Evolutionary conservation across 768 basidiomycete species (phyloP).

Genomic region (Pisolithus orientalis): DNA sequence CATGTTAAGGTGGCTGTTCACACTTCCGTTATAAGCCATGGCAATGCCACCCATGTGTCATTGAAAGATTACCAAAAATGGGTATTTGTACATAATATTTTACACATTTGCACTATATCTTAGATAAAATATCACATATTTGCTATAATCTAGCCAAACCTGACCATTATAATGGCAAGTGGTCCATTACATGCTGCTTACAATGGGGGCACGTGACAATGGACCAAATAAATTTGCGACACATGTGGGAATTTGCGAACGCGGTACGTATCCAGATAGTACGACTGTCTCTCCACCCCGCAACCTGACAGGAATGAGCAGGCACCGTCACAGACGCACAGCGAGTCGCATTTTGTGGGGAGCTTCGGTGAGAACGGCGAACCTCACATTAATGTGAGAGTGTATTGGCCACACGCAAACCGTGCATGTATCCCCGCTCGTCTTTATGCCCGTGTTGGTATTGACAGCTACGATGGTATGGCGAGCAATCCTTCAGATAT

Average conservation of each 20-base stretch:
- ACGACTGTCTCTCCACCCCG: conserved; percentile 10
- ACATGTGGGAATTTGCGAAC: conserved; percentile 50
- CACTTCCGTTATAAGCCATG: too few species aligned
- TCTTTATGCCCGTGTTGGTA: neutral
- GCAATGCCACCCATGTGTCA: too few species aligned
- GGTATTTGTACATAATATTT: too few species aligned
- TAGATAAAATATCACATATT: too few species aligned
- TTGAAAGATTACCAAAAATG: too few species aligned
- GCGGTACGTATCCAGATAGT: conserved; percentile 31
- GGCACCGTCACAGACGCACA: conserved; percentile 36
- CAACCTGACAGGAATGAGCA: conserved; percentile 13
- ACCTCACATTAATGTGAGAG: conserved; percentile 52
- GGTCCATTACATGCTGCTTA: too few species aligned
- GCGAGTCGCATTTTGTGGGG: conserved; percentile 53
- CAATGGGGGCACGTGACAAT: too few species aligned
- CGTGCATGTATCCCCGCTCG: conserved; percentile 35
- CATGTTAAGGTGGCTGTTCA: too few species aligned
- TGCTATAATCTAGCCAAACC: too few species aligned
- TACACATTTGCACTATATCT: too few species aligned
- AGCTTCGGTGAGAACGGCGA: conserved; percentile 43
- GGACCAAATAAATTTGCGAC: too few species aligned
- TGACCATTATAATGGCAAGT: too few species aligned
- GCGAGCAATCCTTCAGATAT: conserved; percentile 51
- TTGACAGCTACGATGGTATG: conserved; percentile 17
- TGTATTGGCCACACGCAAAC: conserved; percentile 58